Percentiles rank a stretch among this genome's conserved stretches.
Conservation (phyloP, 805 yeast genomes). For the Teunomyces tritomae region DNA sequence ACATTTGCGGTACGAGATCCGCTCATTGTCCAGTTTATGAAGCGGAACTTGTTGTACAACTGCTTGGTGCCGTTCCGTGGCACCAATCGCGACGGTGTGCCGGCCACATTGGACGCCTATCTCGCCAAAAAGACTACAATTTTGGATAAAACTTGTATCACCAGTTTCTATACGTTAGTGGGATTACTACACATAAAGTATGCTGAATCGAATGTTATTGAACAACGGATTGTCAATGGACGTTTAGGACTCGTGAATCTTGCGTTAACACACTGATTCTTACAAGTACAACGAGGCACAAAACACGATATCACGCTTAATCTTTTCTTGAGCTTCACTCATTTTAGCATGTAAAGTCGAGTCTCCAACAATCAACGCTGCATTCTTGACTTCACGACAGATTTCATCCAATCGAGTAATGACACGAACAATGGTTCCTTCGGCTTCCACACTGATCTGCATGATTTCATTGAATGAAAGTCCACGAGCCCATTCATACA, state of each 20-base stretch:
- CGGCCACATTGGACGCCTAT: constrained; percentile 10
- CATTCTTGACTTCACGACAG: constrained; percentile 90
- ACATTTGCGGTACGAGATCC: constrained; percentile 16
- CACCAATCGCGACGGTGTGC: constrained; percentile 20
- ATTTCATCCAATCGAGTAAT: constrained; percentile 92
- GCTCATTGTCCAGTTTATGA: constrained; percentile 32
- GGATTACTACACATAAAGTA: constrained; percentile 32
- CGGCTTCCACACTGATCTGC: constrained; percentile 84
- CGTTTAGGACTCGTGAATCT: constrained; percentile 28
- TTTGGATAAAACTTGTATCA: constrained; percentile 25
- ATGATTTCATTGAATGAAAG: constrained; percentile 87
- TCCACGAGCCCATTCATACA: constrained; percentile 98
- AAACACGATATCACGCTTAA: constrained; percentile 94
- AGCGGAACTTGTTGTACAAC: constrained; percentile 22
- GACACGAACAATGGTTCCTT: constrained; percentile 95
- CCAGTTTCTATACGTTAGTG: constrained; percentile 37
- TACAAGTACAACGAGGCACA: constrained; percentile 89
- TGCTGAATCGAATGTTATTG: constrained; percentile 21
- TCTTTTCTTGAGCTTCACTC: constrained; percentile 88
- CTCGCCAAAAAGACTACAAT: constrained; percentile 11
- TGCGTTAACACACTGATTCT: constrained; percentile 6
- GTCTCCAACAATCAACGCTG: constrained; percentile 93
- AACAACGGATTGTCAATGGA: constrained; percentile 26
- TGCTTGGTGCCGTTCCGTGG: constrained; percentile 32
- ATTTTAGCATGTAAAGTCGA: constrained; percentile 84